Evolutionary conservation across 306 rosid species (phyloP), one percentile per base, ranked within the genome.

Genomic region (Spatholobus suberectus): DNA sequence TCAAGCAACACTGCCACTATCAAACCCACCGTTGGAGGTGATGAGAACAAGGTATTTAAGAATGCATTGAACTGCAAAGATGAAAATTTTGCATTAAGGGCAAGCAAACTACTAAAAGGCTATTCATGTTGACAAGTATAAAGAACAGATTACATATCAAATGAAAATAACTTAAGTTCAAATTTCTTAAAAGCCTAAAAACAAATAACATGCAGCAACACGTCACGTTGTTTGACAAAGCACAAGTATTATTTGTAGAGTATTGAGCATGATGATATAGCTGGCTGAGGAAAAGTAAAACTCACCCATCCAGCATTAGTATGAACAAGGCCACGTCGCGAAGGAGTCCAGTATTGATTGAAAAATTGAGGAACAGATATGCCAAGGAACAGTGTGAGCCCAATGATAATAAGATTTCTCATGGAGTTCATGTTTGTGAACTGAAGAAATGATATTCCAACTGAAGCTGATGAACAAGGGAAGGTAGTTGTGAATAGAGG

Each of bases 391-490:
- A 96, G 82, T 5, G 99, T 81, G 40, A 96, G 96, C 20, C 98
- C 99, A 0, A 85, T 90, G 75, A 96, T 96, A n/a, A 92, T 87
- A 66, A 96, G 96, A 82, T 96, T 96, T 90, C 99, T 92, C 99
- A 93, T 95, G 0, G 93, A 95, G 84, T 95, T 95, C 97, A 96
- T 88, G 86, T 95, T 95, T 54, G 99, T 92, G 84, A 96, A 96
- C 81, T 96, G 98, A 82, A 96, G 98, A 81, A 96, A 96, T 57
- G 99, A 96, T 57, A 93, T 66, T 80, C 99, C 99, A 66, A 93
- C 96, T 4, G 99, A 94, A 59, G 92, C 99, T 96, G 96, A 77
- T 79, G 18, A 86, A 26, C 62, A 73, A 58, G 26, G 76, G 87
- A 54, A 47, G 75, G 40, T 2, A 18, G 54, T 40, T 14, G 82